Evolutionary conservation across 1,284 basidiomycete species (phyloP), one percentile per base, ranked within the genome.

Genomic region (Microbotryum scabiosae): DNA sequence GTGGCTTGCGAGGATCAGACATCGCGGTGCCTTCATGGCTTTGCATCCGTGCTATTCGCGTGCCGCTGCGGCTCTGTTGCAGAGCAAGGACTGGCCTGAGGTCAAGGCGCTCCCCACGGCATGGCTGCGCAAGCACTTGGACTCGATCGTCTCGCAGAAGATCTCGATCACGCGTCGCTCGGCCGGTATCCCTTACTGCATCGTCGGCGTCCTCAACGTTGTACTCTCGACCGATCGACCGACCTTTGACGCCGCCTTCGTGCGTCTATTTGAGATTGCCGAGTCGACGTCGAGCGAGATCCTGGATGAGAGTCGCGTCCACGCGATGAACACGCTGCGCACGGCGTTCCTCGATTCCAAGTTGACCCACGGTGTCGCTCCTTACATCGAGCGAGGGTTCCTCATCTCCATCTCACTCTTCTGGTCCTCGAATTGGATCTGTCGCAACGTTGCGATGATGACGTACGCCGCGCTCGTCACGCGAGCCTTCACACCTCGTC

Each of bases 401-500:
- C 63, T 71, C 23, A 46, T 74, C 25, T 69, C 73, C 14, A 71
- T 76, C 59, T 62, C 69, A 32, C 67, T 71, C 45, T 76, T 76
- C 63, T 67, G 63, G 30, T 75, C 74, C 18, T 56, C 67, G 9
- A 66, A 64, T 65, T 76, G 75, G 75, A 70, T 72, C 53, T 63
- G 73, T 36, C 73, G 75, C 51, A 76, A 76, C 61, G 75, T 72
- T 51, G 70, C 72, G 45, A 73, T 75, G 71, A 74, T 76, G 72
- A 70, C 75, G 28, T 76, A 72, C 50, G 69, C 72, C 14, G 68
- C 72, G 3, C 70, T 75, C 30, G 62, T 69, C 57, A 73, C 67
- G 43, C 71, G 74, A 25, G 67, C 70, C n/a, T 73, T 76, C 55
- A 63, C 61, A 41, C 56, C 69, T 8, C 51, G 55, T 3, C 56